phyloP scores from a whole-genome alignment of 139 green algal species.

The Trebouxia sp. region DNA sequence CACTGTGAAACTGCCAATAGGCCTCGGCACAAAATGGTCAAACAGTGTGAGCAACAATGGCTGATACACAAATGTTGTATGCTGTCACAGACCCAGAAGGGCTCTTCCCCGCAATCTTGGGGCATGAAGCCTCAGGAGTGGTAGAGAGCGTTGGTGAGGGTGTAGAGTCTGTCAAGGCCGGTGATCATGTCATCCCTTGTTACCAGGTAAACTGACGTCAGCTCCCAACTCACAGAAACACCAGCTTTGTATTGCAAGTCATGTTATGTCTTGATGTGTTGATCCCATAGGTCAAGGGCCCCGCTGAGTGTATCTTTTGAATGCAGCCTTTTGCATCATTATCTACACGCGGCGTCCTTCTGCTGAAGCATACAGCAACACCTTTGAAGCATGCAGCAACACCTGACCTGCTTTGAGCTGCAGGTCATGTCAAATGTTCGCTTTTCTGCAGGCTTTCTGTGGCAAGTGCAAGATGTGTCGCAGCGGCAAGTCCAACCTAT shows the following conservation, averaged over 20 bases:
- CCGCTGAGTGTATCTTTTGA: no score
- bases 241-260: neutral
- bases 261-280: neutral
- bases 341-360: no score
- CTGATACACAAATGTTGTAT: neutral
- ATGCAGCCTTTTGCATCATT: no score
- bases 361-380: no score
- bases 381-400: no score
- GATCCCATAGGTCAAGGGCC: no score
- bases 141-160: slow-evolving; percentile 95
- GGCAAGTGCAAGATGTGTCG: slow-evolving; percentile 97
- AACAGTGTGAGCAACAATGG: no score
- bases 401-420: neutral
- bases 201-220: slow-evolving; percentile 77
- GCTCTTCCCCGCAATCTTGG: slow-evolving; percentile 96
- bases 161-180: slow-evolving; percentile 71
- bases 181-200: slow-evolving; percentile 95
- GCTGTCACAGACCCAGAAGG: slow-evolving; percentile 61
- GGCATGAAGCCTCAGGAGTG: slow-evolving; percentile 95
- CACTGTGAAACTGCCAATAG: neutral
- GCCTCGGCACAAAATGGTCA: no score
- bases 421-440: neutral
- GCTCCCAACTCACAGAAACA: no score
- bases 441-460: slow-evolving; percentile 71
- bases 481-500: slow-evolving; percentile 92